Conservation (phyloP, 805 yeast genomes). For the Grigorovia yakushimaensis region DNA sequence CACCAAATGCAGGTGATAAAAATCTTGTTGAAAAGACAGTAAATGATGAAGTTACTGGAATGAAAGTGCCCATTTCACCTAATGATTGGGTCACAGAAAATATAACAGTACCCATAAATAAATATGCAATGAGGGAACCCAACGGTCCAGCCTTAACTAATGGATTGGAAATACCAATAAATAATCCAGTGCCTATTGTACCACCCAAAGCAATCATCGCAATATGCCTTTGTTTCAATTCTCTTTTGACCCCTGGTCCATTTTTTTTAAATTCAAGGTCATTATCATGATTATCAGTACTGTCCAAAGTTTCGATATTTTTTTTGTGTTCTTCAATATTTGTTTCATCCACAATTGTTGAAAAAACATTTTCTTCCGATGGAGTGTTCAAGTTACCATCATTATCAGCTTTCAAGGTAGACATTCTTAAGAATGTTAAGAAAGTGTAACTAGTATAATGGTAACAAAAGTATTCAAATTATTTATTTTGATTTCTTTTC, state of each 20-base stretch:
- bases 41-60: slow-evolving; percentile 54
- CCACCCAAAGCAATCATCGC: slow-evolving; percentile 69
- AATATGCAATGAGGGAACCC: slow-evolving; percentile 46
- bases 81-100: slow-evolving; percentile 57
- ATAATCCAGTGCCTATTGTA: slow-evolving; percentile 64
- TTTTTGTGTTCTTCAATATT: background rate
- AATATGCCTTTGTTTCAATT: slow-evolving; percentile 51
- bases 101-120: slow-evolving; percentile 52
- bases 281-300: slow-evolving; percentile 1
- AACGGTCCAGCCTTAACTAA: slow-evolving; percentile 40
- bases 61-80: slow-evolving; percentile 71
- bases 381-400: background rate
- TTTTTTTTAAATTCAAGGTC: background rate
- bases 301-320: background rate
- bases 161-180: slow-evolving; percentile 37
- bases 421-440: background rate
- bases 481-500: too few relatives aligned
- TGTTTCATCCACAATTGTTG: background rate
- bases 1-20: slow-evolving; percentile 57
- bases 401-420: background rate
- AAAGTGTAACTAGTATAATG: too few relatives aligned
- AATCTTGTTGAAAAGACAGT: slow-evolving; percentile 56
- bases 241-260: slow-evolving; percentile 30
- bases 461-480: too few relatives aligned
- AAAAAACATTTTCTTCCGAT: background rate